phyloP scores from a whole-genome alignment of 2,329 filamentous ascomycete genomes.

The Atkinsonella hypoxylon region DNA sequence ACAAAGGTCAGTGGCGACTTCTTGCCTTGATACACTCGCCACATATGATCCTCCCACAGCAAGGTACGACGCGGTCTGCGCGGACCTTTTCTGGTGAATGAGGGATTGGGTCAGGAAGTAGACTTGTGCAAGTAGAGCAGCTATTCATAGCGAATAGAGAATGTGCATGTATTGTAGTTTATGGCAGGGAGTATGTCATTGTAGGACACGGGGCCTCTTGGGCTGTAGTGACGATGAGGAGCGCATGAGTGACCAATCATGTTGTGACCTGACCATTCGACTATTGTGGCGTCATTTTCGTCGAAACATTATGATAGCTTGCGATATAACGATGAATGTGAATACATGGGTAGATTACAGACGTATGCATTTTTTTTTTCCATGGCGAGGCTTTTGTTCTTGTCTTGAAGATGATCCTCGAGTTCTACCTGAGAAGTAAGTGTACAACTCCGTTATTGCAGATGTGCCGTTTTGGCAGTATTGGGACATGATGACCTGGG shows the following conservation, averaged over 20 bases:
- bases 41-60: slow-evolving; percentile 62
- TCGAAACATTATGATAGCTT: not conserved
- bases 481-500: too few relatives aligned
- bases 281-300: not conserved
- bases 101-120: slow-evolving; percentile 43
- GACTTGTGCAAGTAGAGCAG: slow-evolving; percentile 59
- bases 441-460: too few relatives aligned
- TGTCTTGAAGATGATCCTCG: too few relatives aligned
- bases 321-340: too few relatives aligned
- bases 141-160: slow-evolving; percentile 24
- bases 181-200: not conserved
- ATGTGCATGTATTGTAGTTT: not conserved
- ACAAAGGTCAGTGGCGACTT: slow-evolving; percentile 6
- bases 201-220: not conserved
- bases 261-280: slow-evolving; percentile 2
- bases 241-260: slow-evolving; percentile 3
- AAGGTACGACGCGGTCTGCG: slow-evolving; percentile 49
- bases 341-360: too few relatives aligned
- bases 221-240: not conserved
- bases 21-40: slow-evolving; percentile 53
- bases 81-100: slow-evolving; percentile 48
- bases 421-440: too few relatives aligned
- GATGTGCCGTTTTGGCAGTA: too few relatives aligned
- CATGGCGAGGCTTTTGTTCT: too few relatives aligned
- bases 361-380: too few relatives aligned